Percentiles rank a stretch among this genome's conserved stretches.
Evolutionary conservation across 176 grass and related monocot species (phyloP).

Genomic region (Carex kokanica): DNA sequence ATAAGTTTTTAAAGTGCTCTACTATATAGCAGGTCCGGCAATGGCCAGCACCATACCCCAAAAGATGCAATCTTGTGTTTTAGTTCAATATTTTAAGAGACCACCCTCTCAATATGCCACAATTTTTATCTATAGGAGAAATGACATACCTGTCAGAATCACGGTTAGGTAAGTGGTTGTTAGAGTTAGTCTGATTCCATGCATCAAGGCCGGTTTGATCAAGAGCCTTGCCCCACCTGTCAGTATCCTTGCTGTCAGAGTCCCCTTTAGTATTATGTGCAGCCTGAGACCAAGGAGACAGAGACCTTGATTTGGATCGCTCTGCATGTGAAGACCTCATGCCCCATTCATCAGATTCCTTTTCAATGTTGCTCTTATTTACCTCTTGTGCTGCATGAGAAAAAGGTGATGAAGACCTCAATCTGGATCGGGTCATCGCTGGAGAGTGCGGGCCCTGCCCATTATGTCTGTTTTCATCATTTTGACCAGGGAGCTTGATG

Average conservation of each 20-base stretch:
- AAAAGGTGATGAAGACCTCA: neutral
- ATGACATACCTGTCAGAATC: neutral
- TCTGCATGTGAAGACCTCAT: neutral
- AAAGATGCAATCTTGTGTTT: neutral
- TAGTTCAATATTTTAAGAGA: neutral
- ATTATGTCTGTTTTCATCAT: neutral
- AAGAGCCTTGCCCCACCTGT: neutral
- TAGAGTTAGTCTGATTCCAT: neutral
- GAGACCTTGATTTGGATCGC: neutral
- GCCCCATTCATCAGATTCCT: constrained; percentile 13
- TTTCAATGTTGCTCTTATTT: neutral
- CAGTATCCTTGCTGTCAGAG: neutral
- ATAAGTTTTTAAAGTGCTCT: neutral
- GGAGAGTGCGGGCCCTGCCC: neutral
- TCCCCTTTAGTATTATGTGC: neutral
- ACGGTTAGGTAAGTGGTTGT: neutral
- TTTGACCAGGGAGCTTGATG: neutral
- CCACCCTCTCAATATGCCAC: neutral
- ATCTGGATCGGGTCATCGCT: neutral
- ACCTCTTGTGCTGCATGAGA: neutral
- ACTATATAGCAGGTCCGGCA: neutral
- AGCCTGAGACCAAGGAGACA: constrained; percentile 10
- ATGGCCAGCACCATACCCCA: neutral
- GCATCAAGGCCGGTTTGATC: neutral
- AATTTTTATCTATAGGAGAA: neutral